These are phyloP conservation scores for Daldinia loculata DNA, from an alignment of 495 filamentous ascomycete species.

Conservation along the genomic window DNA sequence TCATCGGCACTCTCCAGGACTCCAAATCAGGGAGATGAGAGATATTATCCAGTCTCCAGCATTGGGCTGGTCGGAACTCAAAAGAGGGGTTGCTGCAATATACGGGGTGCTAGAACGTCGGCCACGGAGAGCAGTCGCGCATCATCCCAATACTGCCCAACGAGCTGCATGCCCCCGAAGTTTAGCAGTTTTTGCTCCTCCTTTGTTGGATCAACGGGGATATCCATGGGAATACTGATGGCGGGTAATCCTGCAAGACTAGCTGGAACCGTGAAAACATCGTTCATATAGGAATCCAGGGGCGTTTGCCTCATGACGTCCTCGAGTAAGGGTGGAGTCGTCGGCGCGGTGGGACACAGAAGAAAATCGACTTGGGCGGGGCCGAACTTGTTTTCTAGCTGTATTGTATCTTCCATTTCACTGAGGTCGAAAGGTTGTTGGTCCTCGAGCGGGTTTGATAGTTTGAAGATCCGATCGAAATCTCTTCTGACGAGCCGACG, in stretches of 20 bases:
- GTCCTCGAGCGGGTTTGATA: conserved; percentile 70
- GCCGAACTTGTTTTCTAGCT: conserved; percentile 55
- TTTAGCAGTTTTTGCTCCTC: conserved; percentile 36
- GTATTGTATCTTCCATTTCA: conserved; percentile 53
- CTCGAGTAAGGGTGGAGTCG: conserved; percentile 71
- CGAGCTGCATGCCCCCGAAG: conserved; percentile 81
- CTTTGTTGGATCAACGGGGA: conserved; percentile 43
- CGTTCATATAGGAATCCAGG: conserved; percentile 76
- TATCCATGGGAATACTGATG: conserved; percentile 77
- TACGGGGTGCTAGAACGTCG: conserved; percentile 35
- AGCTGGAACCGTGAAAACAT: conserved; percentile 95
- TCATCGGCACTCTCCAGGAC: not conserved
- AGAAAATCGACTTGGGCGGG: conserved; percentile 79
- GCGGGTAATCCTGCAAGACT: conserved; percentile 92
- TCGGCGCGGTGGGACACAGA: conserved; percentile 87
- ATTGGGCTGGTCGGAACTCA: not conserved
- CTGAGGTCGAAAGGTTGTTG: conserved; percentile 56
- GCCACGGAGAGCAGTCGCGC: conserved; percentile 67
- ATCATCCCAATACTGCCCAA: conserved; percentile 93
- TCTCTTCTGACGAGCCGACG: conserved; percentile 84
- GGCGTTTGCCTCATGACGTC: conserved; percentile 54
- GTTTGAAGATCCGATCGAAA: conserved; percentile 79
- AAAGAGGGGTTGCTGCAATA: conserved; percentile 22
- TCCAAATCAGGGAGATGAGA: not conserved
- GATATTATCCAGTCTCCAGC: not conserved